Percentiles rank a stretch among this genome's conserved stretches.
Evolutionary conservation across 768 basidiomycete species (phyloP).

Genomic region (Kwoniella dendrophila): DNA sequence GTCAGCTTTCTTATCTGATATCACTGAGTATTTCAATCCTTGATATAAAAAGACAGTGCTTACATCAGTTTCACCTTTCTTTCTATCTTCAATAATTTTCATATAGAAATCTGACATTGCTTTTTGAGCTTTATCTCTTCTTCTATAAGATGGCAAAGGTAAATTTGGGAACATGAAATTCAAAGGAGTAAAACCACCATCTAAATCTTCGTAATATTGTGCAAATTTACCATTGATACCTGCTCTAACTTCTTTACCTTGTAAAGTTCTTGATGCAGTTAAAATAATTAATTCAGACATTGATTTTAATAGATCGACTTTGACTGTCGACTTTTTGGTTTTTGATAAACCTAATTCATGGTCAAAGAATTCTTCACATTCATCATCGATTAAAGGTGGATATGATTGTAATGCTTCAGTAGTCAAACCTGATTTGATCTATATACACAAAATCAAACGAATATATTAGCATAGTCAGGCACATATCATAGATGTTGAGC

Average conservation of each 20-base stretch:
- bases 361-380: slow-evolving; percentile 70
- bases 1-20: not conserved
- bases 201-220: slow-evolving; percentile 79
- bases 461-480: slow-evolving; percentile 13
- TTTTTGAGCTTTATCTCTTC: slow-evolving; percentile 82
- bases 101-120: slow-evolving; percentile 94
- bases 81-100: slow-evolving; percentile 72
- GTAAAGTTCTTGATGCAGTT: slow-evolving; percentile 89
- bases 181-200: slow-evolving; percentile 92
- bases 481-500: not conserved
- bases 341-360: slow-evolving; percentile 67
- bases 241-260: slow-evolving; percentile 84
- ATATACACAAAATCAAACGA: not conserved
- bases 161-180: slow-evolving; percentile 95
- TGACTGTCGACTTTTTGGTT: slow-evolving; percentile 29
- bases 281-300: slow-evolving; percentile 90
- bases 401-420: slow-evolving; percentile 88
- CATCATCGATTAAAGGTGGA: slow-evolving; percentile 68
- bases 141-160: slow-evolving; percentile 85
- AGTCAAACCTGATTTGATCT: slow-evolving; percentile 87
- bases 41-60: slow-evolving; percentile 33
- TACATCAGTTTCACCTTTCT: slow-evolving; percentile 62
- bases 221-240: slow-evolving; percentile 82
- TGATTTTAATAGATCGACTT: slow-evolving; percentile 68
- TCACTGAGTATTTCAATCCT: not conserved